phyloP scores from a whole-genome alignment of 2,329 filamentous ascomycete genomes.

The Ascochyta koolunga region DNA sequence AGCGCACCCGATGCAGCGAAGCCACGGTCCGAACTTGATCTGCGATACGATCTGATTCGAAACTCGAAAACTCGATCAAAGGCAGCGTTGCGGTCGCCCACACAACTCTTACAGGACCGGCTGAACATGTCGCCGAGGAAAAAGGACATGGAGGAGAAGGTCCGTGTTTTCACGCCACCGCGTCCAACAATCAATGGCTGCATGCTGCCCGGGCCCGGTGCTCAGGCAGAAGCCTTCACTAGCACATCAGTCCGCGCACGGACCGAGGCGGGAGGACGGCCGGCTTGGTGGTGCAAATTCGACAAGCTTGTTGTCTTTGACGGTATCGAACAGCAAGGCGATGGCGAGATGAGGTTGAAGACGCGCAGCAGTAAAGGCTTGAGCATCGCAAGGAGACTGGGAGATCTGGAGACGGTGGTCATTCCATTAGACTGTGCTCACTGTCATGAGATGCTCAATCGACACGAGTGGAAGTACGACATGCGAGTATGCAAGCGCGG shows the following conservation, averaged over 20 bases:
- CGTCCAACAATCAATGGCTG: conserved; percentile 35
- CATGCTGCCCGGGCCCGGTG: conserved; percentile 36
- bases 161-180: conserved; percentile 36
- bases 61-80: conserved; percentile 39
- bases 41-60: conserved; percentile 39
- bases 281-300: conserved; percentile 46
- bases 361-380: conserved; percentile 41
- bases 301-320: conserved; percentile 45
- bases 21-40: conserved; percentile 41
- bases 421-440: conserved; percentile 41
- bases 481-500: conserved; percentile 40
- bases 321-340: conserved; percentile 23
- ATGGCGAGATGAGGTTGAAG: conserved; percentile 21
- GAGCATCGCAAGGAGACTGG: conserved; percentile 35
- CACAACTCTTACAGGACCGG: conserved; percentile 38
- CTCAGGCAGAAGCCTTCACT: conserved; percentile 28
- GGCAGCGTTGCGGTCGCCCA: conserved; percentile 40
- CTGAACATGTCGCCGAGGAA: conserved; percentile 33
- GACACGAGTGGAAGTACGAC: conserved; percentile 45
- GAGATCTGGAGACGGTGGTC: conserved; percentile 38
- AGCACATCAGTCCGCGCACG: conserved; percentile 36
- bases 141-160: conserved; percentile 22
- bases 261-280: conserved; percentile 28
- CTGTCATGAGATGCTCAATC: conserved; percentile 43
- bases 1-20: conserved; percentile 15